phyloP scores from a whole-genome alignment of 1,139 yeast genomes.

The Lodderomyces pseudojiufengensis region DNA sequence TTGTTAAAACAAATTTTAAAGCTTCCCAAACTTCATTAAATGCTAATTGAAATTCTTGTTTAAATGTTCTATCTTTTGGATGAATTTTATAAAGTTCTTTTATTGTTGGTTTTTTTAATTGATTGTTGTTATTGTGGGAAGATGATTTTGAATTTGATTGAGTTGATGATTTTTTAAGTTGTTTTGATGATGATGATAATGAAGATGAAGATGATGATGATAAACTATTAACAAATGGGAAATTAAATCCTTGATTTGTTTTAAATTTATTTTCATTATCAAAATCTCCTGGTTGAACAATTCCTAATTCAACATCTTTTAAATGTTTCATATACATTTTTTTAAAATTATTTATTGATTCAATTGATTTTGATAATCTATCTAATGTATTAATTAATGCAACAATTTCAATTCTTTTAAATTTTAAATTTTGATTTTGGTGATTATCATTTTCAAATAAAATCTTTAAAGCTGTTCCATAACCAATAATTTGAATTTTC shows the following conservation, averaged over 20 bases:
- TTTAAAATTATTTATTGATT: slow-evolving; percentile 71
- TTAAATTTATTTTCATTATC: slow-evolving; percentile 21
- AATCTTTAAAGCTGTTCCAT: slow-evolving; percentile 91
- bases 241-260: slow-evolving; percentile 29
- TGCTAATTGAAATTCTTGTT: slow-evolving; percentile 52
- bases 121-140: background rate
- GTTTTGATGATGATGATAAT: slow-evolving; percentile 3
- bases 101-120: slow-evolving; percentile 2
- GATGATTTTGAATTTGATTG: slow-evolving; percentile 4
- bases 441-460: slow-evolving; percentile 69
- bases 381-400: slow-evolving; percentile 91
- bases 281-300: slow-evolving; percentile 41
- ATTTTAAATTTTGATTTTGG: slow-evolving; percentile 34
- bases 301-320: slow-evolving; percentile 39
- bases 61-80: slow-evolving; percentile 21
- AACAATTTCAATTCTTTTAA: slow-evolving; percentile 82
- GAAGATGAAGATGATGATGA: slow-evolving; percentile 13
- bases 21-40: slow-evolving; percentile 59
- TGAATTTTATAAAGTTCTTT: slow-evolving; percentile 9
- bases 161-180: slow-evolving; percentile 1
- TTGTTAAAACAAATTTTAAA: slow-evolving; percentile 55
- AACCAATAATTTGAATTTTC: slow-evolving; percentile 92
- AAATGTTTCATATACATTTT: slow-evolving; percentile 45
- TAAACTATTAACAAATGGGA: slow-evolving; percentile 32
- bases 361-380: slow-evolving; percentile 79